Evolutionary conservation across 345 rosid genomes (phyloP), one percentile per base, ranked within the genome.

Genomic region (Syzygium grande): DNA sequence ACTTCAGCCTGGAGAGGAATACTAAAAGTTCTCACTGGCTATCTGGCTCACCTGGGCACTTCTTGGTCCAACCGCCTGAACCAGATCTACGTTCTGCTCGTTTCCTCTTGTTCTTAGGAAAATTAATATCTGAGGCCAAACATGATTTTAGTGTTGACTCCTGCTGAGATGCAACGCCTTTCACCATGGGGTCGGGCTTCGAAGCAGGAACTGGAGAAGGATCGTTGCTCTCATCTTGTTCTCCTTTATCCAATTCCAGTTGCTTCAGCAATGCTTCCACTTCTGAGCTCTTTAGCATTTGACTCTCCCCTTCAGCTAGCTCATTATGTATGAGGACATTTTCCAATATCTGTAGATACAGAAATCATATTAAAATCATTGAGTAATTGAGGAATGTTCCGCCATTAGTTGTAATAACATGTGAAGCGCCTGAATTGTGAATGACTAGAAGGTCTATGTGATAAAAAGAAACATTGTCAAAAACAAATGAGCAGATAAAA

Each of bases 21-120:
- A 34, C 84, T 49, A 84, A 51, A 46, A 84, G 56, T 53, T 22
- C 88, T 92, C 89, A 96, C 89, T 92, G 96, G 92, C 96, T 94
- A 90, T 95, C 98, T 87, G 93, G 94, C 85, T 95, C 98, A 73
- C 93, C 91, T 52, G 95, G 87, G 61, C 92, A 91, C 91, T 93
- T 92, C 94, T 88, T 95, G 91, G 89, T 94, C 98, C 99, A 97
- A 87, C 94, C 91, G 86, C 89, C 92, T 4, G 94, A 89, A 89
- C 97, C 93, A 56, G 95, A 95, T 92, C 93, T 96, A 73, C 98
- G 94, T 54, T 96, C 99, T 52, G 94, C 99, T 89, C 99, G 93
- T 87, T 94, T 96, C 89, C 99, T 94, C 89, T 98, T 98, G 93
- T 93, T 96, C 90, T 90, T 92, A 1, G 98, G 98, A 88, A 96